These are phyloP conservation scores for Colletotrichum magnum DNA, from an alignment of 2,329 filamentous ascomycete species.

Conservation along the genomic window DNA sequence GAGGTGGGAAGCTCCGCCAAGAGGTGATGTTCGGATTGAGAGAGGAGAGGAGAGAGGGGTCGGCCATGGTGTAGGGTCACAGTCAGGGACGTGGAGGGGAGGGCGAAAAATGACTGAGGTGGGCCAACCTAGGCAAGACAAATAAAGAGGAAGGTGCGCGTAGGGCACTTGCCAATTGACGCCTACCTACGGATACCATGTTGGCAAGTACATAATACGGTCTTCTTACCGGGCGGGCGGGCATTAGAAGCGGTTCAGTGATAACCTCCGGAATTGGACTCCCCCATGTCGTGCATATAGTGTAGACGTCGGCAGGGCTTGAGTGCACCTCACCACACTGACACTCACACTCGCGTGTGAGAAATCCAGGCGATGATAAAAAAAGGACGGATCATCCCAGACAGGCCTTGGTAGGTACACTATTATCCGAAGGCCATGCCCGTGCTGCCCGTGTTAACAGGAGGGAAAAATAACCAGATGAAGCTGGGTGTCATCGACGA, in stretches of 20 bases:
- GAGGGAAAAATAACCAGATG: slow-evolving; percentile 10
- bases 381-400: slow-evolving; percentile 3
- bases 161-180: no score
- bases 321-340: neutral
- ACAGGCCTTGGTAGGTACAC: neutral
- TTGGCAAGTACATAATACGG: neutral
- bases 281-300: slow-evolving; percentile 38
- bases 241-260: slow-evolving; percentile 19
- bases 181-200: no score
- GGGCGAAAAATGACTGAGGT: no score
- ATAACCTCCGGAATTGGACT: slow-evolving; percentile 24
- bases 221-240: neutral
- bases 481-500: slow-evolving; percentile 10
- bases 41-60: slow-evolving; percentile 3
- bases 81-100: no score
- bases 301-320: slow-evolving; percentile 20
- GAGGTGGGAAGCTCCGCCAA: slow-evolving; percentile 22
- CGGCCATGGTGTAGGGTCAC: neutral
- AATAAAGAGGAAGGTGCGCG: no score
- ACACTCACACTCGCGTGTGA: neutral
- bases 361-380: slow-evolving; percentile 9
- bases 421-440: slow-evolving; percentile 7
- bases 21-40: slow-evolving; percentile 31
- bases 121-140: no score
- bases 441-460: neutral